Base-by-base conservation (phyloP, 352 stramenopile genomes). In the Peronospora farinosa region DNA sequence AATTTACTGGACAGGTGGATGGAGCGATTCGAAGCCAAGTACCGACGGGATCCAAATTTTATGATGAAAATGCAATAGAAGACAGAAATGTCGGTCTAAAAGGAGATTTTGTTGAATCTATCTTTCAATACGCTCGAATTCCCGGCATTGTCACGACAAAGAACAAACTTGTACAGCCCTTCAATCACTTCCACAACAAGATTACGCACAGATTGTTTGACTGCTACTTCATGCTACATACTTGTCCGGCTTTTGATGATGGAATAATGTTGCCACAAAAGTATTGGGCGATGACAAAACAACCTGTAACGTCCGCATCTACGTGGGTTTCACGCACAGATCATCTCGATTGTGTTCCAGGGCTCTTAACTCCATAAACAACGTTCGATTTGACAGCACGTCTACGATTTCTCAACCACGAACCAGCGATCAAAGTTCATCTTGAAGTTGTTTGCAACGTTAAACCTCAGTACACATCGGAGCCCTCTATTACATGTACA, bases 1-100 rank as follows among this genome's bases (percentile, higher is more conserved):
- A 96, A 96, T 66, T 64, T 97, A 33, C 84, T 97, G 63, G 88
- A 97, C 58, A 74, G 69, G 54, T 97, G 88, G 88, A 91, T 95
- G 65, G 69, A 88, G 60, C 75, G 88, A 42, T 97, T 97, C 56
- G 88, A 97, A 60, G 49, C 63, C 25, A 95, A 93, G 58, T 91
- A 90, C 30, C 62, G 77, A 47, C 60, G 86, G 10, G 86, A 96
- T 60, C 86, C 88, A 10, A 96, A 96, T 57, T 96, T 96, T 42
- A 95, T 96, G 66, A 77, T 96, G 57, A 96, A 96, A 54, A 78
- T 60, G 40, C 54, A 72, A 28, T 71, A 64, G 17, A 19, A 13
- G 35, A 19, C 28, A 37, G 27, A 41, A 10, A 17, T 19, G 40
- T 32, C 16, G 17, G 33, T 37, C 11, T 40, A 32, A 12, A 21